Evolutionary conservation across 2,329 filamentous ascomycete genomes (phyloP).

Genomic region (Claviceps africana): DNA sequence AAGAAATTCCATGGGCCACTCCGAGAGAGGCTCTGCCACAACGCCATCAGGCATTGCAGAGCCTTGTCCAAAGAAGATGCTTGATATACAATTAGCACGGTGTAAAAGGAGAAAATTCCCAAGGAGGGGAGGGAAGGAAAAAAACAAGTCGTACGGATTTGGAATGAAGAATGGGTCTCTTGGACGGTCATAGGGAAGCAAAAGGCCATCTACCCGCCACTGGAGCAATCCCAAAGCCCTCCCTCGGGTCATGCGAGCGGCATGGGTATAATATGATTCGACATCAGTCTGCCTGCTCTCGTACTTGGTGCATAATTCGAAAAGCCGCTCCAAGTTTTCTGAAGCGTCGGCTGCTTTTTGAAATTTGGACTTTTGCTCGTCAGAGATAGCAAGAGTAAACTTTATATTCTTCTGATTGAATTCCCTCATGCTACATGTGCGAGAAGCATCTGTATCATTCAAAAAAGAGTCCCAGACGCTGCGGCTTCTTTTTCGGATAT

Average conservation of each 20-base stretch:
- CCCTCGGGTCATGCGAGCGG: conserved; percentile 9
- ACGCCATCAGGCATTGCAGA: conserved; percentile 1
- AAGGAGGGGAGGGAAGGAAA: neutral
- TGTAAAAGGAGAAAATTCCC: neutral
- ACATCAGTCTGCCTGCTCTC: neutral
- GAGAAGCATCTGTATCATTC: neutral
- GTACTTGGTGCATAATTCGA: neutral
- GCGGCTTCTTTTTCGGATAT: neutral
- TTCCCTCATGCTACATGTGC: neutral
- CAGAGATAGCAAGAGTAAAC: neutral
- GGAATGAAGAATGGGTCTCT: conserved; percentile 4
- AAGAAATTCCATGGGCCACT: conserved; percentile 16
- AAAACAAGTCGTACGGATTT: conserved; percentile 12
- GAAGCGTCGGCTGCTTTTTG: neutral
- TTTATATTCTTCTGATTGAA: neutral
- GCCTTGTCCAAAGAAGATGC: conserved; percentile 1
- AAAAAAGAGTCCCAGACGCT: neutral
- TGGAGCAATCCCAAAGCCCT: conserved; percentile 7
- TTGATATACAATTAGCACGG: neutral
- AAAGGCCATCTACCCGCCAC: conserved; percentile 12
- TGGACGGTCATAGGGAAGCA: conserved; percentile 13
- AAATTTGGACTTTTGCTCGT: neutral
- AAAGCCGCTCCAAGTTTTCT: neutral
- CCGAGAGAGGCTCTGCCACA: conserved; percentile 12
- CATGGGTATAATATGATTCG: neutral